Conservation (phyloP, 1,284 basidiomycete genomes). For the Leccinum proliferum region DNA sequence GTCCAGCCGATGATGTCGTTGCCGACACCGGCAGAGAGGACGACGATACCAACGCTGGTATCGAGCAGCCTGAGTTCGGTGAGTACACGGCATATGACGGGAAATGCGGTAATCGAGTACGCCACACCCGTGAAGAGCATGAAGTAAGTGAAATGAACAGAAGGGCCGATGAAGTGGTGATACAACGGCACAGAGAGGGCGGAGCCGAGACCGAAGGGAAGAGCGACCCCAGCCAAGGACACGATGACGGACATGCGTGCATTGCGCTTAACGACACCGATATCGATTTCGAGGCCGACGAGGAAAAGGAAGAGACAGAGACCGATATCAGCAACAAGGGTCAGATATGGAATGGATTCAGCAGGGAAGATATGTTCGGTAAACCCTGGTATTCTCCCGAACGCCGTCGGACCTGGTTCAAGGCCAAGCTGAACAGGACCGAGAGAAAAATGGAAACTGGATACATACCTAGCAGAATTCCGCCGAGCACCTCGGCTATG, state of each 20-base stretch:
- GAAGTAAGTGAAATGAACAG: conserved; percentile 78
- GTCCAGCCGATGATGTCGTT: conserved; percentile 83
- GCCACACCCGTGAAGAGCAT: conserved; percentile 93
- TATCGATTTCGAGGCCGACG: conserved; percentile 86
- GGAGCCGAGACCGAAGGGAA: conserved; percentile 85
- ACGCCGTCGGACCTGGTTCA: conserved; percentile 52
- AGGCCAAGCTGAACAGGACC: not conserved
- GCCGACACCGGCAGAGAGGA: conserved; percentile 90
- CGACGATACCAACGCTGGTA: conserved; percentile 90
- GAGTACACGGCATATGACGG: conserved; percentile 87
- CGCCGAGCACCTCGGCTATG: conserved; percentile 72
- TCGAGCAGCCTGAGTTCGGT: conserved; percentile 82
- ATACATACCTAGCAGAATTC: conserved; percentile 53
- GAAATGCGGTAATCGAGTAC: conserved; percentile 91
- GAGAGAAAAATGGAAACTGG: not conserved
- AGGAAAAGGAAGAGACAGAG: conserved; percentile 89
- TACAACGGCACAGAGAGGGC: conserved; percentile 83
- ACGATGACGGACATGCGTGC: conserved; percentile 57
- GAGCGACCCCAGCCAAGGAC: conserved; percentile 59
- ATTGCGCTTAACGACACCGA: conserved; percentile 73
- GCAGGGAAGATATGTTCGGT: conserved; percentile 68
- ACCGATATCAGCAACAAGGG: conserved; percentile 83
- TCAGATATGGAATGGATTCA: conserved; percentile 66
- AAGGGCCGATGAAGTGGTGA: conserved; percentile 60
- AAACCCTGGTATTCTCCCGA: conserved; percentile 30